Evolutionary conservation across 2,329 filamentous ascomycete species (phyloP).

Genomic region (Colletotrichum orchidophilum): DNA sequence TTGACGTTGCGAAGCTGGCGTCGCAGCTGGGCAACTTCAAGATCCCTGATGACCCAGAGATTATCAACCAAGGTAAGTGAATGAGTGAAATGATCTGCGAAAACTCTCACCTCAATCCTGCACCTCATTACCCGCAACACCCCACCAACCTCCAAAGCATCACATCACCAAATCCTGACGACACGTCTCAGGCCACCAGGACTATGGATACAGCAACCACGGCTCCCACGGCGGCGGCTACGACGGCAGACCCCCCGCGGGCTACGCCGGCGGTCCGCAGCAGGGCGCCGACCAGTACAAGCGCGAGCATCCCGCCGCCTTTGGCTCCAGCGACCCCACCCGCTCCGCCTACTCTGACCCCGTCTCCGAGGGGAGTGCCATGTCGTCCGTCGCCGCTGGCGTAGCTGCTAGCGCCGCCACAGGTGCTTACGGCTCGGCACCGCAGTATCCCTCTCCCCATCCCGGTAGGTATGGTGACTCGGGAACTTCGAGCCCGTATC

Average conservation of each 20-base stretch:
- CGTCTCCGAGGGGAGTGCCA: constrained; percentile 1
- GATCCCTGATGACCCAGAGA: constrained; percentile 46
- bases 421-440: constrained; percentile 33
- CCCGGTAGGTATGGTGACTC: constrained; percentile 23
- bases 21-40: constrained; percentile 51
- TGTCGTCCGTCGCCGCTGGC: constrained; percentile 9
- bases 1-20: constrained; percentile 43
- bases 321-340: constrained; percentile 27
- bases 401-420: background rate
- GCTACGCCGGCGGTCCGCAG: constrained; percentile 33
- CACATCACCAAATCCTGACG: background rate
- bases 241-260: constrained; percentile 27
- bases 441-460: constrained; percentile 23
- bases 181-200: constrained; percentile 4
- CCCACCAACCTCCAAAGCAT: background rate
- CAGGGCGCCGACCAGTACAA: constrained; percentile 30
- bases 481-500: background rate
- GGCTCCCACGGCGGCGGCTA: constrained; percentile 20
- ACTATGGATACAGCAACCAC: constrained; percentile 33
- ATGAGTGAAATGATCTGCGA: constrained; percentile 7
- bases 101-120: background rate
- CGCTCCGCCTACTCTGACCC: constrained; percentile 10
- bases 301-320: constrained; percentile 22
- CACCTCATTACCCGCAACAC: background rate
- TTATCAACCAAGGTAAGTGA: constrained; percentile 34